Conservation (phyloP, 1,284 basidiomycete genomes). For the Cutaneotrichosporon arboriforme region DNA sequence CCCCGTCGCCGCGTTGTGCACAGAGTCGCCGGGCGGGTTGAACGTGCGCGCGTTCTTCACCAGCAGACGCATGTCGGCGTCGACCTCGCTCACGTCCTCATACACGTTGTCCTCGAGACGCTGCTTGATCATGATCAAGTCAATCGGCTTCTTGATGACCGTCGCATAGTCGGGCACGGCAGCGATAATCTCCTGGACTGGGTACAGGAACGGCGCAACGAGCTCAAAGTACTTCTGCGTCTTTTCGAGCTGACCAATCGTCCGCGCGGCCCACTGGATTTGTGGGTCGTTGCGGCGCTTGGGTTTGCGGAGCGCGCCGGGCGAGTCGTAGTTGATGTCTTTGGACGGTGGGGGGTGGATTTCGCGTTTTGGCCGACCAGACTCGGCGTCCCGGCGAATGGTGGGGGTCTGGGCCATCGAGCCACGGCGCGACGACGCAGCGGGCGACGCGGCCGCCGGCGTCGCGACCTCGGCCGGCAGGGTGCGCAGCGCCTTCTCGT, state of each 20-base stretch:
- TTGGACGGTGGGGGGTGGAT: conserved; percentile 92
- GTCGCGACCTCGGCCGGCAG: conserved; percentile 55
- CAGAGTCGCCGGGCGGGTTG: conserved; percentile 82
- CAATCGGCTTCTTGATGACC: conserved; percentile 91
- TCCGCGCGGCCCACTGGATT: conserved; percentile 66
- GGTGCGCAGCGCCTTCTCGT: conserved; percentile 82
- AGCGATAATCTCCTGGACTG: conserved; percentile 65
- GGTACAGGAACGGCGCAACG: conserved; percentile 84
- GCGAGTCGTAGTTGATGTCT: conserved; percentile 75
- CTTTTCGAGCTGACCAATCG: conserved; percentile 65
- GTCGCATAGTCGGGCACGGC: conserved; percentile 80
- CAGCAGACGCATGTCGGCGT: conserved; percentile 88
- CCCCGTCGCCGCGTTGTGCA: conserved; percentile 74
- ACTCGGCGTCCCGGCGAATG: conserved; percentile 50
- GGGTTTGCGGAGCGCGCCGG: conserved; percentile 45
- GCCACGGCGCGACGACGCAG: conserved; percentile 26
- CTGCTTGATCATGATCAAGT: conserved; percentile 76
- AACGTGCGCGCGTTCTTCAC: conserved; percentile 88
- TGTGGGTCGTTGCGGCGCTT: conserved; percentile 70
- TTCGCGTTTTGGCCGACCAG: conserved; percentile 87
- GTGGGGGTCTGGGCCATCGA: conserved; percentile 43
- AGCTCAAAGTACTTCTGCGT: conserved; percentile 70
- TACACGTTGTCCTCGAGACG: conserved; percentile 77
- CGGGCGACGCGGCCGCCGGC: conserved; percentile 19
- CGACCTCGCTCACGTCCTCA: conserved; percentile 67